phyloP scores from a whole-genome alignment of 148 eudicot species.

The Amaranthus hypochondriacus region DNA sequence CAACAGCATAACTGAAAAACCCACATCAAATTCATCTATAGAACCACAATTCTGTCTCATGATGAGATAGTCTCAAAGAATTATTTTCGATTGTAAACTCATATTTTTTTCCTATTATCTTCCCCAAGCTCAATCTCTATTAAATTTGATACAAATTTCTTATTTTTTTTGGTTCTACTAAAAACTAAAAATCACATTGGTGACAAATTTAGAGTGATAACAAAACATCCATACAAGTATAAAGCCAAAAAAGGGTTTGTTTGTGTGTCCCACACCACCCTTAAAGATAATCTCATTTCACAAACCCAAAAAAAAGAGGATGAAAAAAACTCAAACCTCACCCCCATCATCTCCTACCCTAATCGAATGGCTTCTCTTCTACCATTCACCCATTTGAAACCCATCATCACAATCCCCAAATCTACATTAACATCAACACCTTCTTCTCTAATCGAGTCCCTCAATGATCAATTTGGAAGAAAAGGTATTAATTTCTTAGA shows the following conservation, averaged over 20 bases:
- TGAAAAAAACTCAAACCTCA: conserved; percentile 28
- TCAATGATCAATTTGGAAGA: conserved; percentile 68
- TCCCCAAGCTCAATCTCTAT: too few relatives aligned
- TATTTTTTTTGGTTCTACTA: too few relatives aligned
- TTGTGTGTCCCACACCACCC: conserved; percentile 14
- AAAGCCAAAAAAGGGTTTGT: conserved; percentile 9
- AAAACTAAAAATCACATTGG: too few relatives aligned
- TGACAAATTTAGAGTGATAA: too few relatives aligned
- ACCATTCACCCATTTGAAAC: conserved; percentile 53
- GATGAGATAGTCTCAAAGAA: too few relatives aligned
- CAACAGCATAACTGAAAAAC: too few relatives aligned
- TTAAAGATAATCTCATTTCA: background rate
- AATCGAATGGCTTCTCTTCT: conserved; percentile 61
- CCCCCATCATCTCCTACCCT: conserved; percentile 18
- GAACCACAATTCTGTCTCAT: too few relatives aligned
- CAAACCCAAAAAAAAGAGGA: conserved; percentile 14
- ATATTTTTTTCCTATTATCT: too few relatives aligned
- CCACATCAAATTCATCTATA: too few relatives aligned
- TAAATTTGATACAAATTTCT: too few relatives aligned
- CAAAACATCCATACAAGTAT: background rate
- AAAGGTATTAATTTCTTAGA: conserved; percentile 75
- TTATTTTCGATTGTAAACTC: too few relatives aligned
- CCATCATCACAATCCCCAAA: conserved; percentile 32
- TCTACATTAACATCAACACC: conserved; percentile 32
- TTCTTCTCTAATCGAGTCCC: conserved; percentile 34